These are phyloP conservation scores for Quercus dentata DNA, from an alignment of 306 rosid genomes.

Conservation along the genomic window DNA sequence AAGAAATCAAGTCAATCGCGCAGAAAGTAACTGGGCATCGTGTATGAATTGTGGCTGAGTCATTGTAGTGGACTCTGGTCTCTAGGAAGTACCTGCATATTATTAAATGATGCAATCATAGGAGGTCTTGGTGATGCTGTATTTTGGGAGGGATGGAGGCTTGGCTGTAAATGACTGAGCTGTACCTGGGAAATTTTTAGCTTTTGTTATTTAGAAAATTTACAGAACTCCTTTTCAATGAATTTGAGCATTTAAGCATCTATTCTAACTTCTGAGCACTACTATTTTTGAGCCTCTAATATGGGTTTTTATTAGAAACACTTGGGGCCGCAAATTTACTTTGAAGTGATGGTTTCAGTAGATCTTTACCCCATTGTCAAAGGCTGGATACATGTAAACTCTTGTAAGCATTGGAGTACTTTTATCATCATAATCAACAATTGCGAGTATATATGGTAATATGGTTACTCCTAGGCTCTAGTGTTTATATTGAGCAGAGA, in stretches of 20 bases:
- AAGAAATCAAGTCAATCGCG: slow-evolving; percentile 65
- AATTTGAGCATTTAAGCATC: not conserved
- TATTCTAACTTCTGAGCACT: not conserved
- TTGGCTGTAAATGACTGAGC: slow-evolving; percentile 17
- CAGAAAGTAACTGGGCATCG: slow-evolving; percentile 48
- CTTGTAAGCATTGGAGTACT: not conserved
- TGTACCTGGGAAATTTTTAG: not conserved
- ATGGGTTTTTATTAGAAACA: no score
- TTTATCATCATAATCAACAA: not conserved
- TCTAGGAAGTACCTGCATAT: not conserved
- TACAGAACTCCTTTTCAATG: not conserved
- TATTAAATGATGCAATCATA: not conserved
- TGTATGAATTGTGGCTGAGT: not conserved
- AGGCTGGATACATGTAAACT: not conserved
- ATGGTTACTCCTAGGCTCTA: not conserved
- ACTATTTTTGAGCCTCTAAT: no score
- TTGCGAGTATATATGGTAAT: no score
- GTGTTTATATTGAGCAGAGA: no score
- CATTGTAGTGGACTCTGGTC: not conserved
- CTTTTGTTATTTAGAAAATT: not conserved
- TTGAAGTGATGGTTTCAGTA: not conserved
- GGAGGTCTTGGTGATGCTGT: not conserved
- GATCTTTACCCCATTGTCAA: not conserved
- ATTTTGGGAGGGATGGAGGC: slow-evolving; percentile 1
- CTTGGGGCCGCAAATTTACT: not conserved